Evolutionary conservation across 768 basidiomycete species (phyloP), one percentile per base, ranked within the genome.

Genomic region (Coprinopsis strossmayeri): DNA sequence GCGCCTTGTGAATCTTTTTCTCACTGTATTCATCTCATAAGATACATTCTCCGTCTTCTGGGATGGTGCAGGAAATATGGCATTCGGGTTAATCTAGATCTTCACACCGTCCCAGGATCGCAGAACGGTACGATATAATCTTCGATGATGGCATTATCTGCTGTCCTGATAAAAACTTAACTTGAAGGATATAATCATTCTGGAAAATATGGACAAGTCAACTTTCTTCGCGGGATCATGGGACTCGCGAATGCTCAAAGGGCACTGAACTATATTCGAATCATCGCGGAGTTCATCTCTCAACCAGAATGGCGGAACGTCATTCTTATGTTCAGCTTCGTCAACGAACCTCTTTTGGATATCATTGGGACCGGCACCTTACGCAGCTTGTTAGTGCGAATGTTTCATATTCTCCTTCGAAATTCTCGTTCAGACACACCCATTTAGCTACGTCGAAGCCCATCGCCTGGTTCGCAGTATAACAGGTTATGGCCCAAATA

Each of bases 11-110:
- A 32, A n/a, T n/a, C n/a, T n/a, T n/a, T n/a, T n/a, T n/a, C n/a
- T 35, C 2, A 28, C 18, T 30, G 9, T 17, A 38, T 24, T 25
- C 10, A 7, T 5, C 4, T 42, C 11, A 7, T 10, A 51, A 82
- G 79, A 53, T 91, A 92, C 66, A 82, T 91, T 60, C 66, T 91
- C 20, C 83, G 82, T 49, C 74, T 86, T 7, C 61, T 92, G 39
- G 74, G 71, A 2, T 92, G 89, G 88, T 81, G 82, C 39, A 72
- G 89, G 45, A 93, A 92, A 63, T 93, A 92, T 59, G 90, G 90
- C 5, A 49, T 93, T 13, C 75, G 91, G 26, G 81, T 91, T 47
- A 81, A 89, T 51, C 68, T 91, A 7, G 90, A 92, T 63, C 62
- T 89, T 34, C 87, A 87, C 57, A 82, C 87, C 2, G 70, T 84